Base-by-base conservation (phyloP, 2,329 filamentous ascomycete genomes). In the Catunica adiposa region DNA sequence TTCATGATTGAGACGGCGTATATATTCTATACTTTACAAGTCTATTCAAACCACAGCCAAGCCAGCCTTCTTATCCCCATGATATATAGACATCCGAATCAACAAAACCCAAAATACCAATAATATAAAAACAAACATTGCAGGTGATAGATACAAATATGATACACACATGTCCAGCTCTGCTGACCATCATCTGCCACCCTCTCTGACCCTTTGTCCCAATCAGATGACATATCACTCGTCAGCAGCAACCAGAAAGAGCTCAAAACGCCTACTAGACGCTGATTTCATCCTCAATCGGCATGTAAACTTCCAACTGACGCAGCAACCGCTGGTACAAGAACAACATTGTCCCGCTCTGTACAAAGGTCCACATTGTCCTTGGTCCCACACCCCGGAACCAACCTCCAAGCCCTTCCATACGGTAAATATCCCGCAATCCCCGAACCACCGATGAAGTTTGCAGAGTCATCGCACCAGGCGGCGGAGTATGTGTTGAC, bases 261-360 rank as follows among this genome's bases (percentile, higher is more conserved):
- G 51, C 38, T 22, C 44, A 5, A 29, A 31, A 23, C 40, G 11
- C 17, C 15, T 5, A 15, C 59, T 54, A 63, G 17, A 59, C 42
- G 29, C 56, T 50, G 47, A 62, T 61, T 47, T 67, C 55, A 23
- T 58, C 57, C 56, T 68, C 67, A 14, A 61, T 54, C 1, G 68
- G 69, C 58, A 64, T 63, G 65, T 70, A 70, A 42, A 68, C 62
- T 56, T 89, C 84, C 61, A 97, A 76, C 68, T 83, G 80, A 63
- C 84, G 82, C 65, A 97, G 70, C 56, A 97, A 73, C 59, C 83
- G 84, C 71, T 97, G 90, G 68, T 97, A 97, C 67, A 96, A 73
- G 62, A 97, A 89, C 66, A 97, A 74, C 90, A 97, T 97, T 61
- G 88, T 94, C 44, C 89, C 86, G 64, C 86, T 95, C 72, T 98